Conservation (phyloP, 2,329 filamentous ascomycete species). For the Fusarium newnesense region DNA sequence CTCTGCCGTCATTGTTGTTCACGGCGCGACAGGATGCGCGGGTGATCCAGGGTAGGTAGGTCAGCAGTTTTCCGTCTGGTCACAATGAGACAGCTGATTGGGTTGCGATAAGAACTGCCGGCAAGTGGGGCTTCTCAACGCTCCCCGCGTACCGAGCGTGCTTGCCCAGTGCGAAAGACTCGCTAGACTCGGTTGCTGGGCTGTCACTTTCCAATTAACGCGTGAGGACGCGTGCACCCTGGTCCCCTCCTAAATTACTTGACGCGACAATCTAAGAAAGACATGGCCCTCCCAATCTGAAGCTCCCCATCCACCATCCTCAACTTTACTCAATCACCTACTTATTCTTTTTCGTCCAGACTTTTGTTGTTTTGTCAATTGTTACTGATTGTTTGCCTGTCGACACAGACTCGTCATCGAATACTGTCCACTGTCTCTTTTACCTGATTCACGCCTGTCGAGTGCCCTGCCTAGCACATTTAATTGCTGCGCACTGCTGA, state of each 20-base stretch:
- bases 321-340: not conserved
- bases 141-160: not conserved
- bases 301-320: conserved; percentile 1
- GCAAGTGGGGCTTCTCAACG: not conserved
- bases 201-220: conserved; percentile 38
- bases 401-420: not conserved
- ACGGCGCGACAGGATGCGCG: not conserved
- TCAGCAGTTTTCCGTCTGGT: not conserved
- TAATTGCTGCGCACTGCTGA: not conserved
- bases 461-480: not conserved
- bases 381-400: conserved; percentile 1
- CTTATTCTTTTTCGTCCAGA: conserved; percentile 1
- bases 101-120: conserved; percentile 2
- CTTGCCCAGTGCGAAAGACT: conserved; percentile 4
- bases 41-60: not conserved
- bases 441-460: conserved; percentile 31
- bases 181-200: conserved; percentile 11
- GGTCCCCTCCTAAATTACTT: not conserved
- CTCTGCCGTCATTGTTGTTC: accelerated
- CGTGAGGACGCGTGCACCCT: conserved; percentile 40
- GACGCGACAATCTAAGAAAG: conserved; percentile 33
- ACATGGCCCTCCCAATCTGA: not conserved
- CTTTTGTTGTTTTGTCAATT: conserved; percentile 3
- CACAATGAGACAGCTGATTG: not conserved
- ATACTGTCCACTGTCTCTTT: not conserved